These are phyloP conservation scores for Thermochaetoides thermophila DNA, from an alignment of 495 filamentous ascomycete genomes.

Conservation along the genomic window DNA sequence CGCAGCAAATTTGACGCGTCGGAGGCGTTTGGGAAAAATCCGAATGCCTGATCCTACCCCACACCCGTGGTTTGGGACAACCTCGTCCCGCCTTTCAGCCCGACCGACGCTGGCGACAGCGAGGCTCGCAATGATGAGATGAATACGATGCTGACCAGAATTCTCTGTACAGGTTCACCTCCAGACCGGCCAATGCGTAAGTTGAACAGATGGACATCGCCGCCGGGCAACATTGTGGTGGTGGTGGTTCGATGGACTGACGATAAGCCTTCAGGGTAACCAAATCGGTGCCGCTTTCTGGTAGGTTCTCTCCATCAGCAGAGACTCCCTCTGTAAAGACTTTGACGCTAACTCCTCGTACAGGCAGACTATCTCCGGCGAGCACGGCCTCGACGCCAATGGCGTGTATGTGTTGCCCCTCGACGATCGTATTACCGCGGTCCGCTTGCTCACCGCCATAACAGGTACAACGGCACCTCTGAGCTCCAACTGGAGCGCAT, in stretches of 20 bases:
- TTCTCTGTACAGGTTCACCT: conserved; percentile 70
- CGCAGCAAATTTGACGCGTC: conserved; percentile 65
- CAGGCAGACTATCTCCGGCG: conserved; percentile 85
- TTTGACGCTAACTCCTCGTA: conserved; percentile 7
- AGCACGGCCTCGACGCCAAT: conserved; percentile 96
- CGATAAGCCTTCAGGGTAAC: conserved; percentile 58
- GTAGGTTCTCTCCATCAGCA: conserved; percentile 18
- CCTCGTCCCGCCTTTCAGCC: conserved; percentile 1
- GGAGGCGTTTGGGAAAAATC: no score
- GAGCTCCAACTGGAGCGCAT: conserved; percentile 99
- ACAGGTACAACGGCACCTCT: conserved; percentile 89
- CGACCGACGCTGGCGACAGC: no score
- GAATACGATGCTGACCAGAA: conserved; percentile 19
- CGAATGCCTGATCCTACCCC: no score
- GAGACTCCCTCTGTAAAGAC: not conserved
- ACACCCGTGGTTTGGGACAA: conserved; percentile 13
- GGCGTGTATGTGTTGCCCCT: conserved; percentile 42
- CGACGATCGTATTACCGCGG: not conserved
- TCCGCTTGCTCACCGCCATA: conserved; percentile 16
- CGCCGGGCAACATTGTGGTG: no score
- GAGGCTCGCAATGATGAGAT: conserved; percentile 1
- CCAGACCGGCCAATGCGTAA: conserved; percentile 99
- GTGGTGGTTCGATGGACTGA: conserved; percentile 13
- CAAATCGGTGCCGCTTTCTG: conserved; percentile 99
- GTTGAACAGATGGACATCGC: no score